Evolutionary conservation across 169 alveolate species (phyloP), one percentile per base, ranked within the genome.

Genomic region (Eimeria tenella): DNA sequence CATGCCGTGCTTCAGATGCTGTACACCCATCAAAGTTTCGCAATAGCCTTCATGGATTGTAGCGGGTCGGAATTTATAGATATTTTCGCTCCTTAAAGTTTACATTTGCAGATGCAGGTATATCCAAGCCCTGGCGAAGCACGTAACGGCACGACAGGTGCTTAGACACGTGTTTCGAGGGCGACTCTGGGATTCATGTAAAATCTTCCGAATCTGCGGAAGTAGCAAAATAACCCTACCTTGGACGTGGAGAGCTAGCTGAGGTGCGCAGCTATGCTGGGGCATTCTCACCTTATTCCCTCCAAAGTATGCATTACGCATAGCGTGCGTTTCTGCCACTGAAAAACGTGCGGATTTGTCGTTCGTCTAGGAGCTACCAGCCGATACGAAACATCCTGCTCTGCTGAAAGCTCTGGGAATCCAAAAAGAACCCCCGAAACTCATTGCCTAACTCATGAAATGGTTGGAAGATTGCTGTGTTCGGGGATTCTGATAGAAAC

Each of bases 401-500:
- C 68, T 42, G 81, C 92, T 84, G 60, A 84, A 77, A 25, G 70
- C 81, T 84, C 92, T 62, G 55, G 75, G 81, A 58, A 84, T 60
- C 75, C 60, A 84, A 42, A 60, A 77, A 49, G 62, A 84, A 62
- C 81, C 92, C 53, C 92, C 62, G 31, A n/a, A 87, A 87, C 11
- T 86, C 93, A 55, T 87, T 87, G 19, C 83, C 17, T 70, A 87
- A 68, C 58, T 87, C 93, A 17, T 87, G 83, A 9, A 84, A 84
- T 52, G 52, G 70, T 21, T 71, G 83, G 5, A 68, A 83, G 23
- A 87, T 83, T 71, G 53, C 93, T 87, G 65, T 84, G 84, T 87
- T 84, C 21, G 70, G 70, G 86, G 65, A 73, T 25, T 70, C 86
- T 21, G 93, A 4, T 63, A 87, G 74, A 87, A 71, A n/a, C 93